Base-by-base conservation (phyloP, 768 basidiomycete species). In the Russula brevipes region DNA sequence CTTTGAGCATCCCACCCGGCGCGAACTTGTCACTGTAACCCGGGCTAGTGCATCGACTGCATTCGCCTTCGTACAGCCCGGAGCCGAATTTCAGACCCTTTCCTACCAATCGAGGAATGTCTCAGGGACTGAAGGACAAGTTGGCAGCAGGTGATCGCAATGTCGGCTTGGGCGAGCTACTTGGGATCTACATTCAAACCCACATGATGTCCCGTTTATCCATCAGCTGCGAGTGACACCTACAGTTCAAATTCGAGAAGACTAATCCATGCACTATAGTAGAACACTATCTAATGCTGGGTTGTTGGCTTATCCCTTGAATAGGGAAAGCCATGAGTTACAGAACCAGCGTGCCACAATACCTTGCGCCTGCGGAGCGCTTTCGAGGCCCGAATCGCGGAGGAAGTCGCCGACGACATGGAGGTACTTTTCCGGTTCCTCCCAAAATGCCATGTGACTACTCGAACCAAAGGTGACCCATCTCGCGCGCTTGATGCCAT, bases 391-490 rank as follows among this genome's bases (percentile, higher is more conserved):
- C 6, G 50, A 10, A 9, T 63, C 57, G 7, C 17, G 10, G 51
- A 63, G 62, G n/a, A 63, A 59, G 16, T 68, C 58, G 6, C 64
- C 63, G 30, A 69, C 33, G 38, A 69, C 42, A 38, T 56, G 12
- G 14, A 66, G 17, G 54, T 59, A 69, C 49, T 57, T 60, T 8
- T 61, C 67, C 10, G 59, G 60, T 39, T 70, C 69, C 56, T 69
- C 70, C 44, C 62, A 59, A 36, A 57, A 54, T 14, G 65, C 56
- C 54, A 63, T 59, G 55, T 69, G 70, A n/a, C 60, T 60, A n/a
- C 67, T 64, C 24, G 59, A 39, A 30, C 45, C 42, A 5, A 69
- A 64, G n/a, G 56, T 49, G 46, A 65, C 52, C 69, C 68, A 69
- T 41, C 30, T 67, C 9, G 39, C 60, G 19, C 45, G 46, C 36